Evolutionary conservation across 495 filamentous ascomycete species (phyloP).

Genomic region (Podospora pseudopauciseta): DNA sequence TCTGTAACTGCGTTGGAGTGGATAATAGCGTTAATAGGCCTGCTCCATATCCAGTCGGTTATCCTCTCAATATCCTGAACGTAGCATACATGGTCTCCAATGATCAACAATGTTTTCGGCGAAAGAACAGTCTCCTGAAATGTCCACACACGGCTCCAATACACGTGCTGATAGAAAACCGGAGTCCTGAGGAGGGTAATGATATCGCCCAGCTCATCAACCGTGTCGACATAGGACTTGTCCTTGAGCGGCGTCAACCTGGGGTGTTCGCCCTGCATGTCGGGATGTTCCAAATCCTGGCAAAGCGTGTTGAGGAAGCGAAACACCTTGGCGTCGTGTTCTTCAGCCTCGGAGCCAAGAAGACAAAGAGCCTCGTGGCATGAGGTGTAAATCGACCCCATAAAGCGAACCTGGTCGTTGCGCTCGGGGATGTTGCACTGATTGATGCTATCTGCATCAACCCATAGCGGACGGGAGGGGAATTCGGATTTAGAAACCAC

Average conservation of each 20-base stretch:
- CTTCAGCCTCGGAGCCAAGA: background rate
- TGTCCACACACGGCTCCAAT: background rate
- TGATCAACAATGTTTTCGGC: background rate
- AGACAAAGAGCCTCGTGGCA: background rate
- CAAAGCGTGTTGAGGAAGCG: background rate
- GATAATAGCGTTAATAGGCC: background rate
- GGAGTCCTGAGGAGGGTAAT: background rate
- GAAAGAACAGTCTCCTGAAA: background rate
- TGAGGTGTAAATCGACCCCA: background rate
- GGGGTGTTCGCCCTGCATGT: background rate
- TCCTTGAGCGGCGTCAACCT: background rate
- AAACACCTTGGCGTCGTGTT: background rate
- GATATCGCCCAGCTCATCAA: background rate
- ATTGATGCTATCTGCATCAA: background rate
- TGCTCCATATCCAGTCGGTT: background rate
- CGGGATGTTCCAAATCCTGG: background rate
- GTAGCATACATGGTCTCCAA: background rate
- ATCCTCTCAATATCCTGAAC: background rate
- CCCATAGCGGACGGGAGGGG: background rate
- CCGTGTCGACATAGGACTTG: background rate
- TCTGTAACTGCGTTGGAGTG: background rate
- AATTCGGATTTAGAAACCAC: background rate
- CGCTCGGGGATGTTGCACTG: background rate
- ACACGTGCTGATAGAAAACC: background rate
- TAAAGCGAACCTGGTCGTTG: background rate